Evolutionary conservation across 805 yeast genomes (phyloP), one percentile per base, ranked within the genome.

Genomic region (Danielozyma ontarioensis): DNA sequence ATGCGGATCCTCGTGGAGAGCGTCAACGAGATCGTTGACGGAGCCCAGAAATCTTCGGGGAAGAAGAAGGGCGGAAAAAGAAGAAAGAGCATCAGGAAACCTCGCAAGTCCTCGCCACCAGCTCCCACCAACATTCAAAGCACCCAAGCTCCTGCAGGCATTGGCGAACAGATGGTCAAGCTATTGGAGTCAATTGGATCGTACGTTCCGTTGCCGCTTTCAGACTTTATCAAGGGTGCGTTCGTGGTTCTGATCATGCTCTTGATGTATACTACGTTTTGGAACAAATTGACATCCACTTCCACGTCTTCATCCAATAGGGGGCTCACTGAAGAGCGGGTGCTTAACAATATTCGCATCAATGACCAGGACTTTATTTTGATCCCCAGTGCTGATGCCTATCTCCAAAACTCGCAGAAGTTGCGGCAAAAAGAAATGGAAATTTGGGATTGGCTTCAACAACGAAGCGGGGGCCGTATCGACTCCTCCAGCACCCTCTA

Each of bases 371-470:
- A 32, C 18, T 39, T 28, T 27, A 30, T 28, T 17, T 26, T 39
- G 10, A 19, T 39, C 14, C 43, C 48, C 4, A 28, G 40, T 2
- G 35, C 34, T 29, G 48, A 44, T 6, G 27, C 36, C 5, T 39
- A 35, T 27, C 37, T 45, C 7, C 21, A 30, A 14, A 34, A 37
- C 28, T 32, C 31, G 15, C 32, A 32, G 13, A 28, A 27, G 13
- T 13, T 29, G 8, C 17, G 18, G 7, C 27, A 19, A 16, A 27
- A 24, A 6, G 41, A 37, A 16, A 39, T 40, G 3, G 29, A 32
- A 14, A 28, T 46, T 31, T 46, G 50, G 50, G 37, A 42, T 16
- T 46, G 48, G 48, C 34, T 46, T 5, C 29, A 29, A 13, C 32
- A 35, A 13, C 36, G 49, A 18, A 36, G 39, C 3, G 43, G 27